Base-by-base conservation (phyloP, 2,329 filamentous ascomycete genomes). In the Xylariales sp. region DNA sequence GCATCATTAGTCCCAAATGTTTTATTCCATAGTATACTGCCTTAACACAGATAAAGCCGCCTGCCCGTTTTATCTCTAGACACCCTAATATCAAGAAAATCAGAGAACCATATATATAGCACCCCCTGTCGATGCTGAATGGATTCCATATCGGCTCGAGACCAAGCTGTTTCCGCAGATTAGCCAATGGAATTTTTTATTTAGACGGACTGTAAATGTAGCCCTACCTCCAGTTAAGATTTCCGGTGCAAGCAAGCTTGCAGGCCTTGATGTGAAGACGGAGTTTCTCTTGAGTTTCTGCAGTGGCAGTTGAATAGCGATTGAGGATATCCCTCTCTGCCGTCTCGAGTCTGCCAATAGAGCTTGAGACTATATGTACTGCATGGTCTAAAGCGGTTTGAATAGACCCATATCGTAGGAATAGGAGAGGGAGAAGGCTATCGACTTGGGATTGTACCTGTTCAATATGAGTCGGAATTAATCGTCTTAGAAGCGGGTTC, bases 201-300 rank as follows among this genome's bases (percentile, higher is more conserved):
- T 39, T 10, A 39, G 7, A 39, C 36, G 14, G 39, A 12, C 39
- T 14, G 39, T 14, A 14, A 10, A 14, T 0, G 7, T 52, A 53
- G 23, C 9, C 60, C 34, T 28, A 64, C 60, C 54, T 64, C 60
- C 60, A 67, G 48, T 64, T 56, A 8, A 67, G 32, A 16, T 67
- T 67, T 3, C 28, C 60, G 4, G 65, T 67, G 30, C 65, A 67
- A 16, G 50, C 60, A 16, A 23, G 39, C 30, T 64, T 67, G 50
- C 54, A 60, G 5, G 45, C 34, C 1, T 64, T 41, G 32, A 67
- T 43, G 30, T 49, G 55, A 5, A 23, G 8, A 3, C 61, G 65
- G 12, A 67, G 12, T 10, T 61, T 14, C 4, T 56, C 61, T n/a
- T 45, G 53, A 1, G 16, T 48, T 10, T 39, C 32, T 23, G 48